Base-by-base conservation (phyloP, 345 rosid genomes). In the Viola odorata region DNA sequence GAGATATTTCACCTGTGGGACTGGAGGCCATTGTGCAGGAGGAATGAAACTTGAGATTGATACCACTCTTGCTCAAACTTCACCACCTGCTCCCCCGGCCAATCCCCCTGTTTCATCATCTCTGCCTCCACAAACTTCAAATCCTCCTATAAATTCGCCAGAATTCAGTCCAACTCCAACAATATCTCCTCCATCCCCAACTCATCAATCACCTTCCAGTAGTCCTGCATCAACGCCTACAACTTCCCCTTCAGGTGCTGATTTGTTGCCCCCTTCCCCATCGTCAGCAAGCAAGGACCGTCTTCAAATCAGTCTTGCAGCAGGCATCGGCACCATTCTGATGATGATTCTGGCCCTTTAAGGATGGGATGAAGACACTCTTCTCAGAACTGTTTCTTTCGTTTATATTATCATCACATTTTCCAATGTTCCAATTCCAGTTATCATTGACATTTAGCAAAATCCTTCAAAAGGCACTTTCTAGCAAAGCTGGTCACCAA, bases 1-100 rank as follows among this genome's bases (percentile, higher is more conserved):
- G 67, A 79, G 94, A 75, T 88, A 91, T 81, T 91, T 91, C 83
- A 81, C 83, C 59, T 88, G 97, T 63, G 78, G 86, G 45, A 73
- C 66, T 39, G 54, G 71, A 0, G 96, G 97, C 62, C 97, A 91
- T 55, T 91, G 97, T 63, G 13, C 10, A 36, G 68, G 40, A 61
- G 97, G 97, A 39, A 91, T 91, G 97, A 84, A 85, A 69, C 68
- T 88, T 0, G 82, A 84, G 47, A 77, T 87, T 41, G 73, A 82
- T 65, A 73, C 77, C 37, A 54, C 69, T 7, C 80, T 87, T 15
- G 39, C 73, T 47, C 15, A 37, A 13, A 65, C 75, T 13, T 41
- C 64, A 8, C 36, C 67, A 6, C 52, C 65, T 17, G 55, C 78
- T 41, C 52, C 80, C 7, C 39, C 55, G 0, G 6, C 66, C 45